Evolutionary conservation across 2,329 filamentous ascomycete genomes (phyloP), one percentile per base, ranked within the genome.

Genomic region (Hypoxylon sp.): DNA sequence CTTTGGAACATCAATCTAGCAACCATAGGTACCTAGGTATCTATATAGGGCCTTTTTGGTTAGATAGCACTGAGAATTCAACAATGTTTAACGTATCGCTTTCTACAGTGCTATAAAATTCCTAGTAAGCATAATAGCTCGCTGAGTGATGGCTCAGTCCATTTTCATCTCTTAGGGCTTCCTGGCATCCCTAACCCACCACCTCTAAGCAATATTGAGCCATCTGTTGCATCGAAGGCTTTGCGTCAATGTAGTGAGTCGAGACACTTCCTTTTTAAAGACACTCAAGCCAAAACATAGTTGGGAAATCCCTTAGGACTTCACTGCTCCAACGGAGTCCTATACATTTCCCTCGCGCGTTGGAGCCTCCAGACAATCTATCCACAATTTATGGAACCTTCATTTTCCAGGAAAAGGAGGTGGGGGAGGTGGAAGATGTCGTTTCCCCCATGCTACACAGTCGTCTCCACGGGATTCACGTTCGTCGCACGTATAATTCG

Each of bases 401-500:
- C 55, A 49, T 3, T 27, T 17, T 8, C 3, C 6, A 11, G 42
- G 17, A 11, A 40, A 62, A n/a, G 40, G 20, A 4, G 49, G 62
- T 27, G 42, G 56, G 14, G 22, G 33, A 22, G 17, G 40, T 37
- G 22, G 49, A 17, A 65, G 25, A 11, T 65, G 62, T 7, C 14
- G 13, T 7, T 14, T 33, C 7, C 31, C 40, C 55, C 55, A 60
- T 33, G 4, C n/a, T 14, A 10, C 3, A 13, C 64, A 66, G 5
- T 62, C 53, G 7, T 57, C 64, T 37, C 46, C 53, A 10, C 42
- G 53, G 11, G 33, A 46, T 2, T 54, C 14, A 3, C 53, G 46
- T 8, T 71, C 66, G 30, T 73, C 72, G 31, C 20, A 68, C 49
- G 66, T 62, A 4, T 73, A 53, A 30, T 73, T 76, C 17, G 74